phyloP scores from a whole-genome alignment of 441 rosid species.

The Erodium chrysanthum region DNA sequence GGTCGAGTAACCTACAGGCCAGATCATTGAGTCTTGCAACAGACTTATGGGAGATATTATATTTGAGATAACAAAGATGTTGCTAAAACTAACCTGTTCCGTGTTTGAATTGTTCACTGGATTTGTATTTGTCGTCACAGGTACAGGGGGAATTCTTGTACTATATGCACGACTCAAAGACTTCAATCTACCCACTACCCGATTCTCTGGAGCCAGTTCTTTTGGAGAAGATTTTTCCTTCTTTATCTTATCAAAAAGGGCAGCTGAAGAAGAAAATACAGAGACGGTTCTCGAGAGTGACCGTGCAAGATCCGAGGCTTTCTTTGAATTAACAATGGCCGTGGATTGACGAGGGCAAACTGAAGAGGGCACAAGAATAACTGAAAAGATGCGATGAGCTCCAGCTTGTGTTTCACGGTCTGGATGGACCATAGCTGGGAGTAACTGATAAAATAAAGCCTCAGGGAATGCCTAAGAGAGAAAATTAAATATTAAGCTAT shows the following conservation, averaged over 20 bases:
- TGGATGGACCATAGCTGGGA: conserved; percentile 70
- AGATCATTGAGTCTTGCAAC: no score
- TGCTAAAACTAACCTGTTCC: conserved; percentile 42
- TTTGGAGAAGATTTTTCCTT: conserved; percentile 36
- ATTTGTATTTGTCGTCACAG: conserved; percentile 22
- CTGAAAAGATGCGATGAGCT: conserved; percentile 76
- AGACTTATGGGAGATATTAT: no score
- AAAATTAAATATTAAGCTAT: conserved; percentile 11
- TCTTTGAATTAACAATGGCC: conserved; percentile 30
- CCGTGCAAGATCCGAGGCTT: conserved; percentile 47
- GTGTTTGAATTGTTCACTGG: conserved; percentile 26
- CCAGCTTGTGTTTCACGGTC: conserved; percentile 72
- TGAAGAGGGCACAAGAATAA: conserved; percentile 83
- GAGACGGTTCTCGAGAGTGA: conserved; percentile 91
- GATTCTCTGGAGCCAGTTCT: conserved; percentile 23
- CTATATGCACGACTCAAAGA: conserved; percentile 54
- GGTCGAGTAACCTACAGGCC: background rate
- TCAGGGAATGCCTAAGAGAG: conserved; percentile 68
- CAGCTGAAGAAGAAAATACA: conserved; percentile 96
- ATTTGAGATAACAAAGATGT: background rate
- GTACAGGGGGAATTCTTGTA: conserved; percentile 28
- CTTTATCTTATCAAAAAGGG: conserved; percentile 83
- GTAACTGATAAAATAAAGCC: conserved; percentile 76
- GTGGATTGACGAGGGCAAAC: conserved; percentile 52
- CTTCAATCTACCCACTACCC: conserved; percentile 48